Conservation (phyloP, 2,329 filamentous ascomycete genomes). For the Sclerotinia spermophila region DNA sequence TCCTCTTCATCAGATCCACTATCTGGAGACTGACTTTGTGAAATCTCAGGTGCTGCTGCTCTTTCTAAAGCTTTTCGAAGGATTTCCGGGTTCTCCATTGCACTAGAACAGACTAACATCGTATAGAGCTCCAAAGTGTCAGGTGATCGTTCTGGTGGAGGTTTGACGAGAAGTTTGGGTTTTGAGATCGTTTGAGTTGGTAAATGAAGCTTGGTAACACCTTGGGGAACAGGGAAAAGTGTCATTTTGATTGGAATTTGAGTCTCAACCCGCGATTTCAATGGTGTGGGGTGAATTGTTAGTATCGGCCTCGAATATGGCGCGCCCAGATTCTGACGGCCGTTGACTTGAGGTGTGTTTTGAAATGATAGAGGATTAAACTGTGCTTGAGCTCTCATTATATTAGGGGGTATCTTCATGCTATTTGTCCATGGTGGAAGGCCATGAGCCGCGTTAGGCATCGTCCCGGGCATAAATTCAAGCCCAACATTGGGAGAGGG, state of each 20-base stretch:
- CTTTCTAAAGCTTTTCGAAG: slow-evolving; percentile 56
- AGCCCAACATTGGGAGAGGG: slow-evolving; percentile 45
- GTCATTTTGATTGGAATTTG: slow-evolving; percentile 88
- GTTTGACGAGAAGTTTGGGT: slow-evolving; percentile 81
- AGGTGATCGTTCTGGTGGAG: slow-evolving; percentile 58
- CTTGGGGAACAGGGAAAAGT: slow-evolving; percentile 68
- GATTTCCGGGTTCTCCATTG: slow-evolving; percentile 71
- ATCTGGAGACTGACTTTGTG: slow-evolving; percentile 20
- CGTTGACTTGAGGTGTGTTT: slow-evolving; percentile 26
- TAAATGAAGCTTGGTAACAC: slow-evolving; percentile 77
- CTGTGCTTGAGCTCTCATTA: slow-evolving; percentile 21
- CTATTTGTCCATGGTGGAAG: slow-evolving; percentile 39
- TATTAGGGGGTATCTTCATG: slow-evolving; percentile 25
- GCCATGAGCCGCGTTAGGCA: slow-evolving; percentile 29
- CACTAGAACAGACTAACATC: slow-evolving; percentile 85
- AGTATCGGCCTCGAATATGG: slow-evolving; percentile 43
- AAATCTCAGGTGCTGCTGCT: slow-evolving; percentile 40
- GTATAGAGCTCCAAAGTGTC: slow-evolving; percentile 78
- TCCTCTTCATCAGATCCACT: slow-evolving; percentile 42
- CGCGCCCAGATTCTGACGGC: slow-evolving; percentile 29
- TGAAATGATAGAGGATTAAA: slow-evolving; percentile 24
- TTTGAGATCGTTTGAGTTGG: slow-evolving; percentile 92
- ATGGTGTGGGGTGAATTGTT: slow-evolving; percentile 62
- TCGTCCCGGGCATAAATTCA: slow-evolving; percentile 41
- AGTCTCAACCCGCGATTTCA: slow-evolving; percentile 92